Evolutionary conservation across 305 asterid genomes (phyloP), one percentile per base, ranked within the genome.

Genomic region (Fraxinus albicans): DNA sequence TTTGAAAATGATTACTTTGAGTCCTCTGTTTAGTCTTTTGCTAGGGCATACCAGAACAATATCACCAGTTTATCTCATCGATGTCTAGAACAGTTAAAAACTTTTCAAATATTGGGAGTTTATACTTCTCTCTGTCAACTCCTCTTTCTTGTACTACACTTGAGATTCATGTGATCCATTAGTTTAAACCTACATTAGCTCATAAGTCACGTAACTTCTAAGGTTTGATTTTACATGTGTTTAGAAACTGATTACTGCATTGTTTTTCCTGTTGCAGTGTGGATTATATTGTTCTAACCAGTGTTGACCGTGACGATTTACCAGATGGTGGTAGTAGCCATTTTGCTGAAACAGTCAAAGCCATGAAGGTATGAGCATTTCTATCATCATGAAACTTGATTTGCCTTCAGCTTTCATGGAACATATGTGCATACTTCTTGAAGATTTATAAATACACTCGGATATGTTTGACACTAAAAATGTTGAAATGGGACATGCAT

Each of bases 271-370:
- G 85, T 86, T 86, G 82, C 93, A 94, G 99, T 72, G 97, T 95
- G 83, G 98, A 95, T 90, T 95, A 95, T 89, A 93, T 95, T 87
- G 98, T 96, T 83, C 87, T 96, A 67, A 96, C 99, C 34, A 96
- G 99, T 84, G 99, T 96, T 47, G 99, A 96, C 84, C 94, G 99
- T 17, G 99, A 96, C 73, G 99, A 96, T 88, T 79, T 96, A 82
- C 96, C 98, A 80, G 98, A 96, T 87, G 99, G 99, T 15, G 99
- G 99, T 69, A 95, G 98, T 85, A 88, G 95, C 81, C 99, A 96
- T 89, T 95, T 96, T 92, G 97, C 97, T 76, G 97, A 95, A 86
- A 96, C 98, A 42, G 98, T 93, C 77, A 92, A 88, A 88, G 90
- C 93, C 80, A 88, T 95, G 95, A 96, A 94, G 98, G 98, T 96